phyloP scores from a whole-genome alignment of 1,284 basidiomycete genomes.

The Ustilago loliicola region DNA sequence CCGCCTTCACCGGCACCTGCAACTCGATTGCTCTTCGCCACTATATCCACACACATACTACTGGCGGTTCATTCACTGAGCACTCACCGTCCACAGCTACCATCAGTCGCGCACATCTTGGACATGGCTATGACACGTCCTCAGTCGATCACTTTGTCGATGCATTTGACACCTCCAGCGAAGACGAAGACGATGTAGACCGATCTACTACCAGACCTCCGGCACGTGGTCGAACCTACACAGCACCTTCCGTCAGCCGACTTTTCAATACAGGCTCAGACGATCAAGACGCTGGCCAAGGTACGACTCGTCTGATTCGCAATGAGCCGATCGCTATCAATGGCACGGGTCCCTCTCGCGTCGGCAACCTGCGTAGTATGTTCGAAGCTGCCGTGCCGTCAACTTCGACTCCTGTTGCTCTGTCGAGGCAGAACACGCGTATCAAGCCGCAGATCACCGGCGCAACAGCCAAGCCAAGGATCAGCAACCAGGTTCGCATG shows the following conservation, averaged over 20 bases:
- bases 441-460: constrained; percentile 19
- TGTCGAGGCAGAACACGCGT: constrained; percentile 38
- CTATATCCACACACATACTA: constrained; percentile 56
- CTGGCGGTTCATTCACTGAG: constrained; percentile 43
- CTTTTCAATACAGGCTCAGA: constrained; percentile 28
- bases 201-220: constrained; percentile 16
- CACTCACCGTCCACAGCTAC: constrained; percentile 31
- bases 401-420: constrained; percentile 5
- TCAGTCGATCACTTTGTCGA: constrained; percentile 42
- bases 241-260: constrained; percentile 43
- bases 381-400: constrained; percentile 33
- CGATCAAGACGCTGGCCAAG: constrained; percentile 16
- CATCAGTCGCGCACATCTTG: constrained; percentile 34
- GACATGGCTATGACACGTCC: constrained; percentile 42
- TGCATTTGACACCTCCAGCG: constrained; percentile 31
- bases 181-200: constrained; percentile 20
- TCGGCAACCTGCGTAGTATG: constrained; percentile 44
- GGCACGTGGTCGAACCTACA: constrained; percentile 38
- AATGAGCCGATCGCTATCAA: constrained; percentile 47
- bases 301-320: constrained; percentile 34
- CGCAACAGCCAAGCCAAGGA: constrained; percentile 27
- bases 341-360: constrained; percentile 37
- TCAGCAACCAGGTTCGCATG: constrained; percentile 53
- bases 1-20: constrained; percentile 58
- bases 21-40: constrained; percentile 57